Base-by-base conservation (phyloP, 768 basidiomycete species). In the Pleurotus citrinopileatus region DNA sequence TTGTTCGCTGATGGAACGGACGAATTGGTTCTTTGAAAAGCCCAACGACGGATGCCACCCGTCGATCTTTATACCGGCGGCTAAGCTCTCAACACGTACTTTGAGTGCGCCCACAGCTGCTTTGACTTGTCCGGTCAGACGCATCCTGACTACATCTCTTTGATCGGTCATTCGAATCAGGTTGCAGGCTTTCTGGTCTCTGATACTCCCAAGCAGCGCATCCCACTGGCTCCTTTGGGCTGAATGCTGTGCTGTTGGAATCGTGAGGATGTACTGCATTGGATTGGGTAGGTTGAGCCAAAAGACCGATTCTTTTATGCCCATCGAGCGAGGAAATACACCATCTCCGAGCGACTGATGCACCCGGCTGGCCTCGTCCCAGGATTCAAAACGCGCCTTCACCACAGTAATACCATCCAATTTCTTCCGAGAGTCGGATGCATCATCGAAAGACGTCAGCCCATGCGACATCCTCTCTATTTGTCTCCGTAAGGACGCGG, bases 41-140 rank as follows among this genome's bases (percentile, higher is more conserved):
- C 48, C 60, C 54, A 83, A 71, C 0, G 72, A 71, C 28, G 70
- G 65, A 63, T 84, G 82, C 83, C 82, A 85, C 28, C 72, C 55
- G 37, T 68, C 71, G 8, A 85, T 66, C 29, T 66, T 76, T 36
- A 79, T 76, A 4, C 84, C 84, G 20, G 70, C 70, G 2, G 73
- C 76, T 34, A 86, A 61, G 48, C 69, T 75, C 62, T 86, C 84
- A 0, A 82, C 78, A 48, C 83, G 69, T 10, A 85, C 83, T 66
- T 84, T 86, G 55, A 86, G 60, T 3, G 74, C 70, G 1, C 84
- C 84, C 1, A 78, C 73, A 1, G 73, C 74, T 58, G 78, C 76
- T 65, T 79, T 79, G 46, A 78, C 77, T 12, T 77, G 70, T 0
- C 84, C 34, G 5, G 13, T 10, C 3, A 51, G 34, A 17, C 48